These are phyloP conservation scores for Pholiota molesta DNA, from an alignment of 768 basidiomycete genomes.

Conservation along the genomic window DNA sequence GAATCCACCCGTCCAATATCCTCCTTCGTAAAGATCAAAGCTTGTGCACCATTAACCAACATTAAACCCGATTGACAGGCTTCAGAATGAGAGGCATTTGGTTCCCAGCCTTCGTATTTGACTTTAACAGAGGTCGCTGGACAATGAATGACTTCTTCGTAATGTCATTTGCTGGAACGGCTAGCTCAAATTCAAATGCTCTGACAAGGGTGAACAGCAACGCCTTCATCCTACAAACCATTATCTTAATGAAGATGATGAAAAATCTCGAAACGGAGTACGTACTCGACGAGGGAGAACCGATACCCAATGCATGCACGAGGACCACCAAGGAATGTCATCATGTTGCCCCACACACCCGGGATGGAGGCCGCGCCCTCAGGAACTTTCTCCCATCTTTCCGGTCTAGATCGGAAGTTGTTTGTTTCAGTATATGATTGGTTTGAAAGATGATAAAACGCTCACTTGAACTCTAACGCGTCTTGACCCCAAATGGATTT, in stretches of 20 bases:
- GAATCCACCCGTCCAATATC: too few relatives aligned
- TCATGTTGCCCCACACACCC: slow-evolving; percentile 60
- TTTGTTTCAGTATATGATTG: not conserved
- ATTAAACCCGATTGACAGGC: slow-evolving; percentile 17
- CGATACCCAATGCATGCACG: slow-evolving; percentile 71
- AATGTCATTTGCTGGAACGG: slow-evolving; percentile 41
- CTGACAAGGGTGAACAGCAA: slow-evolving; percentile 32
- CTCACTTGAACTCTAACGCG: slow-evolving; percentile 58
- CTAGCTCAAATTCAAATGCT: slow-evolving; percentile 53
- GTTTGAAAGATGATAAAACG: not conserved
- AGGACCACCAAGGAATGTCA: slow-evolving; percentile 69
- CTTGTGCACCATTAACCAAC: not conserved
- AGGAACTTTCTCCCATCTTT: slow-evolving; percentile 59
- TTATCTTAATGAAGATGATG: not conserved
- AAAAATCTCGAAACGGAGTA: slow-evolving; percentile 8
- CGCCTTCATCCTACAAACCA: slow-evolving; percentile 30
- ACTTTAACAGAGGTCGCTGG: slow-evolving; percentile 46
- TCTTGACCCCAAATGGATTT: slow-evolving; percentile 66
- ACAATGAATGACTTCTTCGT: slow-evolving; percentile 39
- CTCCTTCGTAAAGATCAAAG: too few relatives aligned
- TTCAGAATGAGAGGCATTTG: slow-evolving; percentile 51
- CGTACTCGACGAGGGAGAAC: slow-evolving; percentile 63
- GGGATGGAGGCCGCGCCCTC: slow-evolving; percentile 50
- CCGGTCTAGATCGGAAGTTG: slow-evolving; percentile 46
- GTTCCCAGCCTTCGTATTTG: slow-evolving; percentile 41